Evolutionary conservation across 371 early-diverging fungal genomes (phyloP).

Genomic region (Batkoa obscura): DNA sequence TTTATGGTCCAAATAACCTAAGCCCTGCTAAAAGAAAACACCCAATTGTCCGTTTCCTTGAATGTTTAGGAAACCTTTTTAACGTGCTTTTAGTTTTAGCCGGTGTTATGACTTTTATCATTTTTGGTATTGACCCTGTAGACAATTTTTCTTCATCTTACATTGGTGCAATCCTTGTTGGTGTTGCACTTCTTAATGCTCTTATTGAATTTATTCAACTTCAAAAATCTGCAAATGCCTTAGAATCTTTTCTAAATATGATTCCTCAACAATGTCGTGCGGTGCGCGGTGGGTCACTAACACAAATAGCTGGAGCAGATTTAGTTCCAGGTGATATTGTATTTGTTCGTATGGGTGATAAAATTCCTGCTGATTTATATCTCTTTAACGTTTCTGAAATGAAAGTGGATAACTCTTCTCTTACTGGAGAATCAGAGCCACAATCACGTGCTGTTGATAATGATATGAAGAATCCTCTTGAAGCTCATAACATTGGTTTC

Average conservation of each 20-base stretch:
- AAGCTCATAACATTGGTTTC: conserved; percentile 32
- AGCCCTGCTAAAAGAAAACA: conserved; percentile 70
- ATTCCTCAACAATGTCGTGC: conserved; percentile 62
- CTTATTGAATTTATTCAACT: conserved; percentile 80
- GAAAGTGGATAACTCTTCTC: conserved; percentile 39
- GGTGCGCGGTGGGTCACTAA: background rate
- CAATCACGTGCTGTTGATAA: background rate
- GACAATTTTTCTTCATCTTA: conserved; percentile 51
- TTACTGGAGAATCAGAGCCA: conserved; percentile 46
- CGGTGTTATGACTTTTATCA: conserved; percentile 57
- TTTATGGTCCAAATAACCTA: conserved; percentile 55
- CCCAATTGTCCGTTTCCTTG: conserved; percentile 45
- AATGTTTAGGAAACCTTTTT: conserved; percentile 53
- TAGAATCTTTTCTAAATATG: conserved; percentile 75
- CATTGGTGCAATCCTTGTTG: conserved; percentile 69
- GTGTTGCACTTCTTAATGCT: conserved; percentile 74
- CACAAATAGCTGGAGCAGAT: background rate
- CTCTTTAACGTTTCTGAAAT: conserved; percentile 31
- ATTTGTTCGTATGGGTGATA: conserved; percentile 32
- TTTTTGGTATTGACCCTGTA: conserved; percentile 46
- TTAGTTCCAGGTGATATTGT: conserved; percentile 35
- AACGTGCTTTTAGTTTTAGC: conserved; percentile 68
- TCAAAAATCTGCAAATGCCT: conserved; percentile 58
- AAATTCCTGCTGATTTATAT: conserved; percentile 47
- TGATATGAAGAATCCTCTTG: conserved; percentile 15